phyloP scores from a whole-genome alignment of 805 yeast species.

The Wickerhamomyces pijperi region DNA sequence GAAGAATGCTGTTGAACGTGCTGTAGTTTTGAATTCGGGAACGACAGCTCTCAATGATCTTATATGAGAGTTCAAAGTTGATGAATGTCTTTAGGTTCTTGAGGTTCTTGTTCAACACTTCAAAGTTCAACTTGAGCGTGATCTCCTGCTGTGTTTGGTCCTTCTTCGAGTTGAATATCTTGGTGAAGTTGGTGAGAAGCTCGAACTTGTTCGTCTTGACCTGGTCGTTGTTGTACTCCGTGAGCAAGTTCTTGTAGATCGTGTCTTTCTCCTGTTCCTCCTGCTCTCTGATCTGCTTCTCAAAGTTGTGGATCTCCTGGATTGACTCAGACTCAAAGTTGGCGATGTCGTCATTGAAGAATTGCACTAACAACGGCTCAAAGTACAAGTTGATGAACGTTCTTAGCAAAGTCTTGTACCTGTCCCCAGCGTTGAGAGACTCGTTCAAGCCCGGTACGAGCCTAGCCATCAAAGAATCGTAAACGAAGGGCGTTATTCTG shows the following conservation, averaged over 20 bases:
- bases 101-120: constrained; percentile 64
- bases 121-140: constrained; percentile 72
- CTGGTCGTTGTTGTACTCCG: constrained; percentile 26
- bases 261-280: constrained; percentile 31
- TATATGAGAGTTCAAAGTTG: constrained; percentile 70
- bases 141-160: constrained; percentile 22
- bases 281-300: constrained; percentile 16
- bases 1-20: constrained; percentile 27
- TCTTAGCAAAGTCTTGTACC: constrained; percentile 18
- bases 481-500: constrained; percentile 22
- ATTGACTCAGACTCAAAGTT: constrained; percentile 20
- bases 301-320: constrained; percentile 17
- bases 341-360: constrained; percentile 20
- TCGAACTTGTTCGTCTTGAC: constrained; percentile 33
- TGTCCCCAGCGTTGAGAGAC: constrained; percentile 26
- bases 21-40: constrained; percentile 48
- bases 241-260: constrained; percentile 27
- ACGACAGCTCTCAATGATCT: constrained; percentile 59
- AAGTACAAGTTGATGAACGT: constrained; percentile 27
- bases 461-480: constrained; percentile 16
- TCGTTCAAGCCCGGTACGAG: constrained; percentile 26
- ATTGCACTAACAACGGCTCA: constrained; percentile 24
- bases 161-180: constrained; percentile 37
- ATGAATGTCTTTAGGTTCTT: constrained; percentile 67
- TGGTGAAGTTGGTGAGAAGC: constrained; percentile 52